Evolutionary conservation across 805 yeast genomes (phyloP).

Genomic region (Pichia eremophila): DNA sequence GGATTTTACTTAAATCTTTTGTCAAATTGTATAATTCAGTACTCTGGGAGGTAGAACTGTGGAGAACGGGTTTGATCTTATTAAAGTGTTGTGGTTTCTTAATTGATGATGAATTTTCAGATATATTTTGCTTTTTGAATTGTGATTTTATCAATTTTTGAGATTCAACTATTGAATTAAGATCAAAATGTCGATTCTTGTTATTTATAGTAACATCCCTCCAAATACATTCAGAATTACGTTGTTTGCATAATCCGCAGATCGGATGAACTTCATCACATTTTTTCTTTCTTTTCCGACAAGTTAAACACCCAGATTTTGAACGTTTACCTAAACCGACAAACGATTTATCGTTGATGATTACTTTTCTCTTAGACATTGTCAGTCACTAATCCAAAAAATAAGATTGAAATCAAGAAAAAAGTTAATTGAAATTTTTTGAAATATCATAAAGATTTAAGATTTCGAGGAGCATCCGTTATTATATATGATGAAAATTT

Average conservation of each 20-base stretch:
- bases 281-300: conserved; percentile 38
- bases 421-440: background rate
- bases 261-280: conserved; percentile 40
- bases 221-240: conserved; percentile 24
- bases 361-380: conserved; percentile 1
- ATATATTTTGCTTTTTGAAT: background rate
- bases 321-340: conserved; percentile 29
- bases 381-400: background rate
- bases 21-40: too few relatives aligned
- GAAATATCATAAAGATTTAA: too few relatives aligned
- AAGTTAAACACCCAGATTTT: conserved; percentile 30
- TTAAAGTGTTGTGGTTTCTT: background rate
- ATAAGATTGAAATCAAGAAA: background rate
- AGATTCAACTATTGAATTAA: conserved; percentile 11
- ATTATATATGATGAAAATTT: too few relatives aligned
- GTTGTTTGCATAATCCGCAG: conserved; percentile 34
- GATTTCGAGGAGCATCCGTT: too few relatives aligned
- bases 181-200: conserved; percentile 9
- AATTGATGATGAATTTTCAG: background rate
- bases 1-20: too few relatives aligned
- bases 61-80: too few relatives aligned
- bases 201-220: conserved; percentile 8
- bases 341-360: conserved; percentile 14
- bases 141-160: conserved; percentile 6
- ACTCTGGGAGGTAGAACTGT: too few relatives aligned